phyloP scores from a whole-genome alignment of 2,329 filamentous ascomycete species.

The Colletotrichum endophyticum region DNA sequence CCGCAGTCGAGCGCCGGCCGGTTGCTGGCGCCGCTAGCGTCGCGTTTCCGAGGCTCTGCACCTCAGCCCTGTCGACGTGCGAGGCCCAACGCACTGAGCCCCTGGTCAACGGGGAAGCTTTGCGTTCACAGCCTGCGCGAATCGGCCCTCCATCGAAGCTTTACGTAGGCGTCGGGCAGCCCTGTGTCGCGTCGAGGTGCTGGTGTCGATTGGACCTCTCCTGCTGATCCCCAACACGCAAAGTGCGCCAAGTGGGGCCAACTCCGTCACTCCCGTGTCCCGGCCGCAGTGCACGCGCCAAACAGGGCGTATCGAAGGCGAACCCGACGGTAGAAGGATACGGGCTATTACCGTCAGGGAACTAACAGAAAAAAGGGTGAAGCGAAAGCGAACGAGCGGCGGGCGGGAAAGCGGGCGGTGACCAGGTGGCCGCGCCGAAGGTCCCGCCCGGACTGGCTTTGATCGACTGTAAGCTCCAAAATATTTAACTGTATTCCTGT shows the following conservation, averaged over 20 bases:
- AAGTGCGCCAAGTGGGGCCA: slow-evolving; percentile 4
- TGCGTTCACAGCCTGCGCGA: background rate
- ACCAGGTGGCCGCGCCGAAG: background rate
- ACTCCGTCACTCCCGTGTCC: slow-evolving; percentile 15
- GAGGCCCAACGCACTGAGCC: background rate
- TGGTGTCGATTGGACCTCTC: background rate
- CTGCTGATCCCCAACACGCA: background rate
- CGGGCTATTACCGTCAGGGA: background rate
- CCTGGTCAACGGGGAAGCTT: background rate
- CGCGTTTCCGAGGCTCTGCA: background rate
- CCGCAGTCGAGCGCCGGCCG: background rate
- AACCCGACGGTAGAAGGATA: background rate
- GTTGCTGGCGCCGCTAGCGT: slow-evolving; percentile 7
- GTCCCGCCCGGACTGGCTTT: background rate
- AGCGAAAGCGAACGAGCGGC: background rate
- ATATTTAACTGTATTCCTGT: background rate
- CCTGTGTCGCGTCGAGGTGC: background rate
- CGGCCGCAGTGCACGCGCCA: background rate
- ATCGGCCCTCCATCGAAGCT: background rate
- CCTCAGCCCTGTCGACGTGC: background rate
- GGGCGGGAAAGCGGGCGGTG: background rate
- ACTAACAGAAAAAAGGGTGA: background rate
- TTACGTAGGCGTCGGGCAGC: background rate
- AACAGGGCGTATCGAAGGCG: background rate
- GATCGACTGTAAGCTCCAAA: background rate